These are phyloP conservation scores for Penicillium sp. DNA, from an alignment of 2,329 filamentous ascomycete species.

Conservation along the genomic window DNA sequence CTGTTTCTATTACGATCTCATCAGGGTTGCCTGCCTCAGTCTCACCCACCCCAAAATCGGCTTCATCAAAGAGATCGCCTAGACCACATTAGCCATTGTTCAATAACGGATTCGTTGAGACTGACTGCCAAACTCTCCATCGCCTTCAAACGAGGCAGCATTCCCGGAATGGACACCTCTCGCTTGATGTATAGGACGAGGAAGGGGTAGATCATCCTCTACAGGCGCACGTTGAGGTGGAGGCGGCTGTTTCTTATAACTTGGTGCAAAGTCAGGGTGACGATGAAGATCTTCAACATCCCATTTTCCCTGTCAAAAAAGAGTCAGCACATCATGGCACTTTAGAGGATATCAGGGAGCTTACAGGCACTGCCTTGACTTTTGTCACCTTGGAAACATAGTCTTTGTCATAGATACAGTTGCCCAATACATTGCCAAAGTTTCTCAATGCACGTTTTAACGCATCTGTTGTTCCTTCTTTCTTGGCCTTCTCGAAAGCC, in stretches of 20 bases:
- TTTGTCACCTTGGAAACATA: constrained; percentile 88
- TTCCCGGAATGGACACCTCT: constrained; percentile 34
- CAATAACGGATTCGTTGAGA: background rate
- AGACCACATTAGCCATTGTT: constrained; percentile 17
- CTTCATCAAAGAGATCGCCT: constrained; percentile 69
- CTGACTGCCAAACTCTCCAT: constrained; percentile 47
- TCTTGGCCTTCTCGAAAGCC: constrained; percentile 98
- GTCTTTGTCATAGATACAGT: constrained; percentile 96
- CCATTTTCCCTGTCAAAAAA: constrained; percentile 59
- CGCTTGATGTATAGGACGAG: constrained; percentile 21
- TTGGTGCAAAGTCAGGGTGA: constrained; percentile 67
- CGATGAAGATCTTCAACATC: constrained; percentile 77
- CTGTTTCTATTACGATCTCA: constrained; percentile 62
- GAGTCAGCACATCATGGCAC: constrained; percentile 15
- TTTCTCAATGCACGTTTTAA: constrained; percentile 85
- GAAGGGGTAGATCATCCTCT: constrained; percentile 52
- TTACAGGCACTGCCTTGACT: constrained; percentile 70
- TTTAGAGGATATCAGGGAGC: constrained; percentile 6
- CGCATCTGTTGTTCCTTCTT: constrained; percentile 93
- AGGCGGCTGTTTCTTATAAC: constrained; percentile 55
- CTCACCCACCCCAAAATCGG: constrained; percentile 64
- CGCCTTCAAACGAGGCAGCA: constrained; percentile 36
- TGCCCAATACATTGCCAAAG: constrained; percentile 96
- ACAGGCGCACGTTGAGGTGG: constrained; percentile 40
- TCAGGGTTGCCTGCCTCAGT: constrained; percentile 70